Conservation (phyloP, 257 asterid genomes). For the Solanum dulcamara region DNA sequence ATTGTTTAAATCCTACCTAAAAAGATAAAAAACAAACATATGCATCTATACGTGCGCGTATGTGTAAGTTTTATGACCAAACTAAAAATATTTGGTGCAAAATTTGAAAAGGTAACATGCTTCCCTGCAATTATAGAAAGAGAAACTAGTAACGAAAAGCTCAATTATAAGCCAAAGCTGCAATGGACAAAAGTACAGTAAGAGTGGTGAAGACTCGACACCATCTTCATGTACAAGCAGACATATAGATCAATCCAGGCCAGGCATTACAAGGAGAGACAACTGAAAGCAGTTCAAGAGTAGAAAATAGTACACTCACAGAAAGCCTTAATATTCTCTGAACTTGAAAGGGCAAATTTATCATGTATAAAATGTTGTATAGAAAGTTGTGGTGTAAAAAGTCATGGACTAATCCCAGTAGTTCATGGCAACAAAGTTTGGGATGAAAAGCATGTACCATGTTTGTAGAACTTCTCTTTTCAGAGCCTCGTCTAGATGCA, state of each 20-base stretch:
- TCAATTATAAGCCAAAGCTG: background rate
- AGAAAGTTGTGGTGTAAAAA: background rate
- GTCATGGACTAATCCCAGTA: background rate
- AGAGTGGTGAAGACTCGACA: background rate
- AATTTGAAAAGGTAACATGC: background rate
- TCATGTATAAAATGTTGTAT: background rate
- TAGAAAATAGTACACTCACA: background rate
- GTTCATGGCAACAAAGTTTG: background rate
- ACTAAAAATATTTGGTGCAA: background rate
- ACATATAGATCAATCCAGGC: background rate
- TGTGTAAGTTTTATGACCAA: background rate
- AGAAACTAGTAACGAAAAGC: background rate
- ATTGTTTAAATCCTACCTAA: background rate
- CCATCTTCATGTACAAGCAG: background rate
- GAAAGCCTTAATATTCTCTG: background rate
- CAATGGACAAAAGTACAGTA: background rate
- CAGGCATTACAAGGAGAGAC: background rate
- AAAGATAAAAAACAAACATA: background rate
- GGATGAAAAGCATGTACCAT: constrained; percentile 28
- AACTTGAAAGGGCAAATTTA: background rate
- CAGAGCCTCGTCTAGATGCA: constrained; percentile 56
- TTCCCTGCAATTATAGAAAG: background rate
- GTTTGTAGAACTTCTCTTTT: constrained; percentile 42
- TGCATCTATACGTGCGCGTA: background rate
- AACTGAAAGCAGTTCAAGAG: background rate